phyloP scores from a whole-genome alignment of 345 rosid genomes.

The Turritis glabra region DNA sequence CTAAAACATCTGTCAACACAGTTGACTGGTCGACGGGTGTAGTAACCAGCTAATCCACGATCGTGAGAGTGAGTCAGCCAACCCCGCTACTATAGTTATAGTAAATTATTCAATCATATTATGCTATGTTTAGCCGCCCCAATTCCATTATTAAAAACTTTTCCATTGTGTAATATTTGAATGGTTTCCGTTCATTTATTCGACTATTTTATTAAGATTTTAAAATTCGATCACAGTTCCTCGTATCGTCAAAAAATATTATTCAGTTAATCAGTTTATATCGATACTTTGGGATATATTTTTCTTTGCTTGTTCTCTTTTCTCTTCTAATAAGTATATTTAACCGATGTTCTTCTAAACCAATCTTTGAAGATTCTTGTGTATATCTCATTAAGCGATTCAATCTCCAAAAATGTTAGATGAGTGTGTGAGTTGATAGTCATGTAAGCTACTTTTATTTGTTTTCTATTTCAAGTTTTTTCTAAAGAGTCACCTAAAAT shows the following conservation, averaged over 20 bases:
- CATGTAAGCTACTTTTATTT: constrained; percentile 6
- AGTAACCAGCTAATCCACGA: not conserved
- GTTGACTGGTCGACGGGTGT: constrained; percentile 22
- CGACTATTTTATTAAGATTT: not conserved
- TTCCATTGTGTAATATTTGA: not conserved
- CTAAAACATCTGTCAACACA: constrained; percentile 9
- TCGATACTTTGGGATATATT: not conserved
- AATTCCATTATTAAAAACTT: not conserved
- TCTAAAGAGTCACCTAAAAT: not conserved
- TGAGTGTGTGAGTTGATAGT: not conserved
- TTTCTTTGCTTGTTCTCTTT: not conserved
- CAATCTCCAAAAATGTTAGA: not conserved
- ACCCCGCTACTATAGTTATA: not conserved
- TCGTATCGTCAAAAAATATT: not conserved
- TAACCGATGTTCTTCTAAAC: no score
- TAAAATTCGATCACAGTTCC: not conserved
- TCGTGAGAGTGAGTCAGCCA: constrained; percentile 5
- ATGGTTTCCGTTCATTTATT: not conserved
- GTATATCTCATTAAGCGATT: not conserved
- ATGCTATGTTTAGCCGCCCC: constrained; percentile 5
- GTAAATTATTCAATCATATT: not conserved
- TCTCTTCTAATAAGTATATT: not conserved
- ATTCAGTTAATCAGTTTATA: no score
- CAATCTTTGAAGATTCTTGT: not conserved
- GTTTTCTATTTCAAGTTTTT: not conserved